Base-by-base conservation (phyloP, 805 yeast species). In the Starmera amethionina region DNA sequence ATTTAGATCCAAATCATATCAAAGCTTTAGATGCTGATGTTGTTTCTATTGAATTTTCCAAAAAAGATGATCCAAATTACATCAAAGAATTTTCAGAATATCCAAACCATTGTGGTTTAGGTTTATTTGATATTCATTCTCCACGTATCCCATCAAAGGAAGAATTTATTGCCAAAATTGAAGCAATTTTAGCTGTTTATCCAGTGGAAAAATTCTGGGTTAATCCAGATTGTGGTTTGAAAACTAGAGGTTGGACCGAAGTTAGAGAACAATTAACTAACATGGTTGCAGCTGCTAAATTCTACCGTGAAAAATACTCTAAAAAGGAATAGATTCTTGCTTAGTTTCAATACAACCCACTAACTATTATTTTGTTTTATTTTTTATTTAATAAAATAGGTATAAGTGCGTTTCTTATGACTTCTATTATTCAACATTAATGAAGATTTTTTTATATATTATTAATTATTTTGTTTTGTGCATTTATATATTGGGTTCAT, bases 161-260 rank as follows among this genome's bases (percentile, higher is more conserved):
- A 67, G 98, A 93, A 75, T 90, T 93, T 71, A 81, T 87, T 67
- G 71, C 81, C 64, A 88, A 96, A 75, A 86, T 93, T 63, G 79
- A 79, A 63, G 93, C 87, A 67, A 89, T 93, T 74, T 75, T 93
- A 71, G 87, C 88, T 76, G 93, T 85, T 46, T 90, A 90, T 78
- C 97, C 97, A 67, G 94, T 93, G 64, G 86, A 85, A 69, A 90
- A 89, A 72, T 85, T 93, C 80, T 93, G 98, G 98, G 95, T 93
- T 65, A 93, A 93, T 94, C 98, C 98, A 63, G 98, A 93, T 77
- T 93, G 98, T 81, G 98, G 98, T 80, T 81, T 93, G 70, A 93
- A 93, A 85, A 93, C 98, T 68, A 89, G 98, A 82, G 96, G 95
- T 59, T 93, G 98, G 98, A 87, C 84, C 58, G 98, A 93, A 79